A percentile compares a stretch with the other conserved stretches of the same genome.
Conservation (phyloP, 2,329 filamentous ascomycete genomes). For the Apiospora marii region DNA sequence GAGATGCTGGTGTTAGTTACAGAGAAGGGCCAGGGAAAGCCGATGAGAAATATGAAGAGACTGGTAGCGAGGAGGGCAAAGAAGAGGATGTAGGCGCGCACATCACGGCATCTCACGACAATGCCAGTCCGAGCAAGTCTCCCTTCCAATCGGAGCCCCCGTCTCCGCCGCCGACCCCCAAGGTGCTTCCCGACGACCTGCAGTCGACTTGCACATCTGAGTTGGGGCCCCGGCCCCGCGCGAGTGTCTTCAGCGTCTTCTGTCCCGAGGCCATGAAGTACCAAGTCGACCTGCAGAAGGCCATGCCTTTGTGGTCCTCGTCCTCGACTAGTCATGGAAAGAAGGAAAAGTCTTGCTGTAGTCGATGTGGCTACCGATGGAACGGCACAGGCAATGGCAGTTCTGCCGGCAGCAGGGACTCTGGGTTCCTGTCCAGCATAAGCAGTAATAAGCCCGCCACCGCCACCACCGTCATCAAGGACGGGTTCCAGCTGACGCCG, state of each 20-base stretch:
- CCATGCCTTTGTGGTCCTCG: constrained; percentile 36
- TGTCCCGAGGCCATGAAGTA: constrained; percentile 50
- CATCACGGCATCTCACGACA: constrained; percentile 28
- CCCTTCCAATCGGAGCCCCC: constrained; percentile 40
- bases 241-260: constrained; percentile 50
- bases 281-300: constrained; percentile 45
- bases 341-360: not conserved
- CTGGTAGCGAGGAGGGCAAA: not conserved
- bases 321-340: not conserved
- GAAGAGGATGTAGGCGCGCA: not conserved
- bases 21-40: too few species aligned
- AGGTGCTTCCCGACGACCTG: constrained; percentile 34
- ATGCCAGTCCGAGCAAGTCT: constrained; percentile 36
- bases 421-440: not conserved
- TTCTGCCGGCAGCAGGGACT: not conserved
- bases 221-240: constrained; percentile 39
- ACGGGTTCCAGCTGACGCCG: constrained; percentile 48
- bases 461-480: constrained; percentile 41
- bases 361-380: not conserved
- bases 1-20: not conserved
- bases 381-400: too few species aligned
- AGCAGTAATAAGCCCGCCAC: constrained; percentile 24
- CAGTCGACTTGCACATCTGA: constrained; percentile 33
- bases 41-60: not conserved
- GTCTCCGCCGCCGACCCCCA: constrained; percentile 44